A percentile compares a stretch with the other conserved stretches of the same genome.
Conservation (phyloP, 1,139 yeast genomes). For the Geotrichum citri-aurantii region DNA sequence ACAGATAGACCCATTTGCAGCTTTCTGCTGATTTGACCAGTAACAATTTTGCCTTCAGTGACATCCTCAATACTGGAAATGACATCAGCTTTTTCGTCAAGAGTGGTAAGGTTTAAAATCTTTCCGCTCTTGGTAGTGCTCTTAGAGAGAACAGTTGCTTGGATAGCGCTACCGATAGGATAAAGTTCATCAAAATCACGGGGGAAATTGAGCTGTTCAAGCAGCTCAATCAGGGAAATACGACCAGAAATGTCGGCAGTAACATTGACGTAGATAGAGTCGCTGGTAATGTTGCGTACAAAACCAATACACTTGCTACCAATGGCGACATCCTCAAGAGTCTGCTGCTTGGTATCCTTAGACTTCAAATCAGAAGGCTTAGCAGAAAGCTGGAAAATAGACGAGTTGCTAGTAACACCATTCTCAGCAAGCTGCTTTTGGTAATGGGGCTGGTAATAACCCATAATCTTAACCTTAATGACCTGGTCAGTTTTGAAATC, state of each 20-base stretch:
- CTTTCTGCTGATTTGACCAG: conserved; percentile 63
- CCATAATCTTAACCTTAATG: conserved; percentile 57
- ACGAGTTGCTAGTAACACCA: conserved; percentile 40
- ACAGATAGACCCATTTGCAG: conserved; percentile 58
- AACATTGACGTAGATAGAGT: conserved; percentile 61
- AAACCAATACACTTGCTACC: conserved; percentile 47
- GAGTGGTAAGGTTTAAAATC: conserved; percentile 48
- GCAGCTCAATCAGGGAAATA: conserved; percentile 59
- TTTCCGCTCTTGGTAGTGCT: conserved; percentile 47
- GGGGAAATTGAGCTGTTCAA: conserved; percentile 50
- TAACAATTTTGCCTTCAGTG: conserved; percentile 49
- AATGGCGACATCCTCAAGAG: conserved; percentile 39
- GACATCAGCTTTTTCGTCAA: conserved; percentile 25
- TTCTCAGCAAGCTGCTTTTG: conserved; percentile 66
- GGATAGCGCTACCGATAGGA: conserved; percentile 68
- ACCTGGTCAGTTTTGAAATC: conserved; percentile 54
- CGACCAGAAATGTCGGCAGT: conserved; percentile 67
- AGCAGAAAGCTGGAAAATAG: conserved; percentile 62
- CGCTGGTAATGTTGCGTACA: conserved; percentile 50
- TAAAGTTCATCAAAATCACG: conserved; percentile 44
- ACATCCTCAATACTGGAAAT: conserved; percentile 2
- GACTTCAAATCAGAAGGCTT: conserved; percentile 41
- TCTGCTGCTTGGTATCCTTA: conserved; percentile 28
- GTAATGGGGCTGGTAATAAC: conserved; percentile 72
- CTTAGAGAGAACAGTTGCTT: conserved; percentile 50